Evolutionary conservation across 352 stramenopile species (phyloP), one percentile per base, ranked within the genome.

Genomic region (Pythium biforme): DNA sequence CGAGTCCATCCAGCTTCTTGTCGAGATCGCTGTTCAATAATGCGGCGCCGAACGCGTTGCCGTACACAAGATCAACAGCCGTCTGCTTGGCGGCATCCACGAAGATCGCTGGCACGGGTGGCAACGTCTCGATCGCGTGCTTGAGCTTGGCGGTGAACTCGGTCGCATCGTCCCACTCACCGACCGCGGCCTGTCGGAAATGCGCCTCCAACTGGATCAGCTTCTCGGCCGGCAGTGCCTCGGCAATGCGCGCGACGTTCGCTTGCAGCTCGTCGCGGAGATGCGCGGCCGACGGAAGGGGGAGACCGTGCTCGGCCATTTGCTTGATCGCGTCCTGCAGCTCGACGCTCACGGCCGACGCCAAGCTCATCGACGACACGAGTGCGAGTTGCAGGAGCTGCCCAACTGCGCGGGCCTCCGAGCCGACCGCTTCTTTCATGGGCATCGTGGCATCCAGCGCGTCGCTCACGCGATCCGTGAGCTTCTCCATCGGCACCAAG

Each of bases 261-360:
- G 26, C 47, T 17, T 57, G 6, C 9, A 72, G 22, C 20, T 72
- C 64, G 20, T 37, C 33, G 4, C 40, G 34, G 6, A 68, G 26
- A 45, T 63, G 54, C 5, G 14, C 33, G 15, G 37, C 39, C 6
- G 48, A 57, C 15, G 57, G 48, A 3, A 72, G 52, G 5, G 47
- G 31, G 17, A 66, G 17, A 23, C 52, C 72, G 27, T 52, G 39
- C 22, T 74, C 69, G 4, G 47, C 33, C 34, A 79, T 66, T 7
- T 69, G 47, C 29, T 68, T 69, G 10, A 76, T 53, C n/a, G 68
- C 64, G 37, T 70, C 59, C 27, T 63, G 72, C 6, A 79, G 52
- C 23, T 79, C 68, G 9, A 69, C 40, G 22, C 62, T 76, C 23
- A 74, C 22, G 15, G 72, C 58, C 17, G 72, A 68, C 10, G 41